Evolutionary conservation across 1,284 basidiomycete species (phyloP).

Genomic region (Ganoderma resinaceum): DNA sequence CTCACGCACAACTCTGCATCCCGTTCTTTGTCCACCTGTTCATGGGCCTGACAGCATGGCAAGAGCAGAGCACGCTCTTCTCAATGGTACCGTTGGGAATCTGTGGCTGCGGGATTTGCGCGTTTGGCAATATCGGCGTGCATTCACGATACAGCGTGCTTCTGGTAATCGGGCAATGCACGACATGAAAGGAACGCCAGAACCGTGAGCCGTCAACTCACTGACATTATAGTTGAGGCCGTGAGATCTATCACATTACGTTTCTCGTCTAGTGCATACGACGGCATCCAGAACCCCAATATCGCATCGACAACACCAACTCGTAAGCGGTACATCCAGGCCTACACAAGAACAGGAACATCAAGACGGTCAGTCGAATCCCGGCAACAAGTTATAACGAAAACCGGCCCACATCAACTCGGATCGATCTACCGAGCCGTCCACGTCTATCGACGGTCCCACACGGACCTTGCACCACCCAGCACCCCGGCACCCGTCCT

Average conservation of each 20-base stretch:
- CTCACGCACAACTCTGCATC: neutral
- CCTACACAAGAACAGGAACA: neutral
- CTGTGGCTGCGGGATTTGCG: constrained; percentile 10
- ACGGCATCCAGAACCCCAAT: neutral
- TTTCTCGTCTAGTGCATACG: neutral
- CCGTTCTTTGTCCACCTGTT: neutral
- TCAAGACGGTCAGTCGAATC: neutral
- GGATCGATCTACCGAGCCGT: neutral
- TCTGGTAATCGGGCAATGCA: neutral
- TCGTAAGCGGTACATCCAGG: neutral
- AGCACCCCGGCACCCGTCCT: neutral
- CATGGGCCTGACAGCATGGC: neutral
- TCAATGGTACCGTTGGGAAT: neutral
- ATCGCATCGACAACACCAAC: neutral
- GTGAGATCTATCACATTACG: neutral
- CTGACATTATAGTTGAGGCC: neutral
- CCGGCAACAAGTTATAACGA: neutral
- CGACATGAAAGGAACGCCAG: neutral
- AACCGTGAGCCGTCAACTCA: neutral
- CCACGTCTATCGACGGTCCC: neutral
- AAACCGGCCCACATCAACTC: constrained; percentile 11
- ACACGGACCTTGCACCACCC: neutral
- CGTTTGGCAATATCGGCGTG: constrained; percentile 3
- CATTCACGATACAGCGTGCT: constrained; percentile 2
- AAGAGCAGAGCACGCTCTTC: neutral